Evolutionary conservation across 2,329 filamentous ascomycete species (phyloP).

Genomic region (Aspergillus phoenicis): DNA sequence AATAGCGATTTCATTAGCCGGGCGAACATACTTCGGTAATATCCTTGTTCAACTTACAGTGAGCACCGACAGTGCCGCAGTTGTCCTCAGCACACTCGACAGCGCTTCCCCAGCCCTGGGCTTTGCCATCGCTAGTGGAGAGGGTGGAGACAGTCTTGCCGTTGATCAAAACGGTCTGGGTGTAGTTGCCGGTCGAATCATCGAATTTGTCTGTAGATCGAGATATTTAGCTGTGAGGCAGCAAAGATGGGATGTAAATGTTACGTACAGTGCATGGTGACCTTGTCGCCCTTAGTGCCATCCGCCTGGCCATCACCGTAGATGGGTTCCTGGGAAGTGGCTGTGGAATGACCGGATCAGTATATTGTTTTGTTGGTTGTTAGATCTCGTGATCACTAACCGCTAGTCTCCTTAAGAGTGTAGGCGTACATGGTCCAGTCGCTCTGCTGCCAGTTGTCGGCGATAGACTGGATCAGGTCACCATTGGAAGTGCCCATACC

Average conservation of each 20-base stretch:
- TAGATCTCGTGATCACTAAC: slow-evolving; percentile 9
- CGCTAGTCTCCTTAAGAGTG: slow-evolving; percentile 21
- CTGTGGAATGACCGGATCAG: background rate
- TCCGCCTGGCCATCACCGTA: slow-evolving; percentile 30
- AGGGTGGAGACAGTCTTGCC: slow-evolving; percentile 45
- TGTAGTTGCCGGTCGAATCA: slow-evolving; percentile 57
- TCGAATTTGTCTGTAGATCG: slow-evolving; percentile 39
- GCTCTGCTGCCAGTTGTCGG: slow-evolving; percentile 39
- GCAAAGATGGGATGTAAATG: too few relatives aligned
- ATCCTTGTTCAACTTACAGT: slow-evolving; percentile 29
- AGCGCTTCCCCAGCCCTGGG: slow-evolving; percentile 48
- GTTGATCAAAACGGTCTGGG: slow-evolving; percentile 36
- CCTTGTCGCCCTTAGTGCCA: slow-evolving; percentile 32
- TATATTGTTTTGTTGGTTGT: background rate
- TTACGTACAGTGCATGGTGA: slow-evolving; percentile 46
- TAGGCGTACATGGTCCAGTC: slow-evolving; percentile 48
- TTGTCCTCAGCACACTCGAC: slow-evolving; percentile 45
- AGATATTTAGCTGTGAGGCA: background rate
- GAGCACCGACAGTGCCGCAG: slow-evolving; percentile 46
- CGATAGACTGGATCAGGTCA: slow-evolving; percentile 53
- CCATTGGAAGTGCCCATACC: slow-evolving; percentile 54
- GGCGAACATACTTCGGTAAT: background rate
- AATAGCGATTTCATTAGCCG: background rate
- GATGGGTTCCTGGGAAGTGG: slow-evolving; percentile 33
- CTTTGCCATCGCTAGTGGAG: slow-evolving; percentile 49